These are phyloP conservation scores for Clonostachys rhizophaga DNA, from an alignment of 2,329 filamentous ascomycete species.

Conservation along the genomic window DNA sequence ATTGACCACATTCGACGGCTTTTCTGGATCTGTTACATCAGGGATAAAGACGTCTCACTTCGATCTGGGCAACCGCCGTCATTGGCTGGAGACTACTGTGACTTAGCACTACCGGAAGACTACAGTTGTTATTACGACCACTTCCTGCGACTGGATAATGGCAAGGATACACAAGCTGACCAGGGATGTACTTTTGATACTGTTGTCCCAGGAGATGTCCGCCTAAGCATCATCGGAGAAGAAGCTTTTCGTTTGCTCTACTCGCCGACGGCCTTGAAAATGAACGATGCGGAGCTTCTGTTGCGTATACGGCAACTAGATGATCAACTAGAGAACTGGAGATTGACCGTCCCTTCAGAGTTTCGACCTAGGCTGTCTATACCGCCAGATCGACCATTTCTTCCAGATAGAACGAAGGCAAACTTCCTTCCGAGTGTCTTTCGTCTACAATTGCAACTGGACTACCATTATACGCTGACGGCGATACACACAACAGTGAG, in stretches of 20 bases:
- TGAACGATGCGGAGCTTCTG: conserved; percentile 47
- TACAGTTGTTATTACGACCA: conserved; percentile 21
- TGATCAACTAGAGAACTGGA: conserved; percentile 50
- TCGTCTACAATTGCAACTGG: conserved; percentile 40
- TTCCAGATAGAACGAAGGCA: conserved; percentile 10
- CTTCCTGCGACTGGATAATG: conserved; percentile 14
- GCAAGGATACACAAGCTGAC: not conserved
- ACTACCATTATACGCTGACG: conserved; percentile 50
- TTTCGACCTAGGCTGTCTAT: conserved; percentile 43
- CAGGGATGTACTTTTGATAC: conserved; percentile 10
- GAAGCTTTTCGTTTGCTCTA: conserved; percentile 42
- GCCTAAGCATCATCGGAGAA: conserved; percentile 45
- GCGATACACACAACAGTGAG: conserved; percentile 50
- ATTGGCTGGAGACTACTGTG: conserved; percentile 45
- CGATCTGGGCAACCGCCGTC: conserved; percentile 46
- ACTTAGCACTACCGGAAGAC: conserved; percentile 39
- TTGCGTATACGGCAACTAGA: conserved; percentile 51
- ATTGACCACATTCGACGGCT: conserved; percentile 29
- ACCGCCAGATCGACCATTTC: conserved; percentile 11
- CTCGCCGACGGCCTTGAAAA: conserved; percentile 37
- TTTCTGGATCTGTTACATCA: conserved; percentile 50
- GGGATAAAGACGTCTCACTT: conserved; percentile 52
- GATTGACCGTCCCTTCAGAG: conserved; percentile 35
- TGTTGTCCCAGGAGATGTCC: conserved; percentile 39
- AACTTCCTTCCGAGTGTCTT: conserved; percentile 33